Evolutionary conservation across 345 rosid species (phyloP).

Genomic region (Syzygium oleosum): DNA sequence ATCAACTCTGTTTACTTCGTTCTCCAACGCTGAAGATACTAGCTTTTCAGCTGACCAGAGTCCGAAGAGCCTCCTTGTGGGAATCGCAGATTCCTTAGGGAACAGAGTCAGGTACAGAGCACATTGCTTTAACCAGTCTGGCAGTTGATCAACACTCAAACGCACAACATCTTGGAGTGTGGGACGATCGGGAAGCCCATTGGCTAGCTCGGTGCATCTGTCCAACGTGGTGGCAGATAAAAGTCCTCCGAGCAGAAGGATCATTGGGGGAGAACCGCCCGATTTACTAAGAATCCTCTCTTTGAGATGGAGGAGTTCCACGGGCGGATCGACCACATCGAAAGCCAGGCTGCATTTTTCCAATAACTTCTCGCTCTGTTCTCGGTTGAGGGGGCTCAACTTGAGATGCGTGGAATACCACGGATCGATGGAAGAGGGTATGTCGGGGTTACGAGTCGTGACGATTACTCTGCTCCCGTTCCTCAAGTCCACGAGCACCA

Average conservation of each 20-base stretch:
- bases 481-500: not conserved
- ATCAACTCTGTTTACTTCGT: not conserved
- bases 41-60: slow-evolving; percentile 25
- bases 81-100: slow-evolving; percentile 14
- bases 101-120: slow-evolving; percentile 21
- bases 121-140: not conserved
- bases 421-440: not conserved
- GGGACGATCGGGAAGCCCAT: not conserved
- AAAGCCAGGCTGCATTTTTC: not conserved
- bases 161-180: not conserved
- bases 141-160: slow-evolving; percentile 1
- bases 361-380: not conserved
- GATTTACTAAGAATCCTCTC: not conserved
- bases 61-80: slow-evolving; percentile 18
- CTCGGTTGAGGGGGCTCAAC: not conserved
- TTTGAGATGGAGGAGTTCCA: rapidly evolving
- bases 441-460: not conserved
- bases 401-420: no score
- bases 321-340: not conserved
- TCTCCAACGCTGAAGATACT: rapidly evolving
- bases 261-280: not conserved
- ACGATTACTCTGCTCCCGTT: not conserved
- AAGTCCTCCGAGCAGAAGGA: not conserved
- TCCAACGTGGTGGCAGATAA: not conserved
- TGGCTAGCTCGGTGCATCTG: not conserved